Evolutionary conservation across 306 rosid species (phyloP).

Genomic region (Spatholobus suberectus): DNA sequence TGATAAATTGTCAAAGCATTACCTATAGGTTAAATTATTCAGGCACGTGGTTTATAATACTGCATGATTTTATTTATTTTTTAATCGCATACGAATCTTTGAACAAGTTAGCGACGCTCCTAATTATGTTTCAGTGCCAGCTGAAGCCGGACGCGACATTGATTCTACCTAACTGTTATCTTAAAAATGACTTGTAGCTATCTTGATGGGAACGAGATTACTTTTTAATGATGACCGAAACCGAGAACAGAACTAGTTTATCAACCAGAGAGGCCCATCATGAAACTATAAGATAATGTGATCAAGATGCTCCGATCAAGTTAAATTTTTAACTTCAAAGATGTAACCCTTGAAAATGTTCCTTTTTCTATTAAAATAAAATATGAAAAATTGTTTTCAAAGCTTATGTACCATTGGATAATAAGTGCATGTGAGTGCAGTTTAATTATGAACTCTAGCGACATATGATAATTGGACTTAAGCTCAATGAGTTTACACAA

Average conservation of each 20-base stretch:
- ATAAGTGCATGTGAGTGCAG: neutral
- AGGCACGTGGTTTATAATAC: neutral
- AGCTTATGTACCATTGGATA: neutral
- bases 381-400: too few species aligned
- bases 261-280: neutral
- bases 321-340: too few species aligned
- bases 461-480: neutral
- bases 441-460: too few species aligned
- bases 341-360: neutral
- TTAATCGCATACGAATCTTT: neutral
- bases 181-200: neutral
- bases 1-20: neutral
- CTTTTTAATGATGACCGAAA: neutral
- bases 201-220: neutral
- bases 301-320: neutral
- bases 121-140: neutral
- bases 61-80: neutral
- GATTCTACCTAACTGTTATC: neutral
- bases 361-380: neutral
- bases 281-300: neutral
- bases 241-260: neutral
- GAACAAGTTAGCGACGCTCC: neutral
- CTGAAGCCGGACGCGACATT: neutral
- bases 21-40: neutral
- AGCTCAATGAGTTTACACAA: neutral